These are phyloP conservation scores for Vigna hirtella DNA, from an alignment of 306 rosid species.

Conservation along the genomic window DNA sequence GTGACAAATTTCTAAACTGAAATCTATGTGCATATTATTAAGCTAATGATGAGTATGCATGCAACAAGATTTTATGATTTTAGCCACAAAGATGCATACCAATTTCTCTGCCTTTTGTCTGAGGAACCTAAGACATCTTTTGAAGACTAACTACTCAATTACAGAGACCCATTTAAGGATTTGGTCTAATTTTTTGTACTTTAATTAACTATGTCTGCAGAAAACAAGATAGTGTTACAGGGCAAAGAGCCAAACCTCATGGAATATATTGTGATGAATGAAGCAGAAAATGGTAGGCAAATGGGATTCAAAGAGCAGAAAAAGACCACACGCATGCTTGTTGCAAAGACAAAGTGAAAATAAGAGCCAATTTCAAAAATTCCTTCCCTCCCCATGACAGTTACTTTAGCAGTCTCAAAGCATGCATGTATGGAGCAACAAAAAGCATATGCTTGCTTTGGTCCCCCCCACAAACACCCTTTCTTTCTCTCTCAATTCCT, in stretches of 20 bases:
- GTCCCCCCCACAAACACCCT: constrained; percentile 43
- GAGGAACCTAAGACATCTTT: neutral
- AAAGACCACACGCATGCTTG: constrained; percentile 47
- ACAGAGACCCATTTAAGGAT: neutral
- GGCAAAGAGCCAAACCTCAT: constrained; percentile 14
- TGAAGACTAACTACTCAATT: neutral
- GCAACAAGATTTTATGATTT: constrained; percentile 10
- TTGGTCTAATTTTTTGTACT: neutral
- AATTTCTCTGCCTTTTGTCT: neutral
- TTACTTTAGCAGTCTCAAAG: constrained; percentile 34
- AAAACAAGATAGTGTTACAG: constrained; percentile 25
- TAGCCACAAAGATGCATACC: neutral
- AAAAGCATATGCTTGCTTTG: constrained; percentile 45
- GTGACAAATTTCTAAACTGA: constrained; percentile 19
- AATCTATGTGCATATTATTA: constrained; percentile 13
- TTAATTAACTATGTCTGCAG: constrained; percentile 15
- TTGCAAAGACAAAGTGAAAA: constrained; percentile 44
- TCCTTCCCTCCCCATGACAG: constrained; percentile 45
- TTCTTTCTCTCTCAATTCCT: constrained; percentile 10
- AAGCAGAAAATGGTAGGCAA: constrained; percentile 38
- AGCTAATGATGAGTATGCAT: constrained; percentile 22
- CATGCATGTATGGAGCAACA: constrained; percentile 38
- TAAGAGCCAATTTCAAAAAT: constrained; percentile 36
- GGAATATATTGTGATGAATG: constrained; percentile 33
- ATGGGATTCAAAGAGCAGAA: constrained; percentile 37